Base-by-base conservation (phyloP, 306 rosid genomes). In the Castanopsis chinensis region DNA sequence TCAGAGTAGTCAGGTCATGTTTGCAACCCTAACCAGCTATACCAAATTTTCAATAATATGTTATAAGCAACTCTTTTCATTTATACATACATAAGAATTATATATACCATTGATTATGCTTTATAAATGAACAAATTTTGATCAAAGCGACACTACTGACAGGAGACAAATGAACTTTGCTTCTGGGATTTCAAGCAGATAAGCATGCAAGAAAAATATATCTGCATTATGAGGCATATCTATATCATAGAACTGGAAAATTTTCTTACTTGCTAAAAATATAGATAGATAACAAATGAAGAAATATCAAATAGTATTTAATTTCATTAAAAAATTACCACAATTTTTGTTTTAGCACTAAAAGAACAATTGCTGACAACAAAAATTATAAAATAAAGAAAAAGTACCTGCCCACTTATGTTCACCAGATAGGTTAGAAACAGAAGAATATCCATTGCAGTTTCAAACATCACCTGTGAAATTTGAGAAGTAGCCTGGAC, bases 401-500 rank as follows among this genome's bases (percentile, higher is more conserved):
- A 21, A 77, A 55, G 56, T 69, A 83, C 99, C 97, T 95, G 99
- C 57, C 92, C 96, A 58, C 96, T 76, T 78, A 84, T 85, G 83
- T 86, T 89, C 76, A 95, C 91, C 82, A 95, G 88, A 86, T 95
- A 95, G 83, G 91, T 86, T 61, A 95, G 86, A 81, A 95, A 92
- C 80, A 95, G 85, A 73, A 90, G 94, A 82, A 95, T 80, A 70
- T 95, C 98, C 80, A 92, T 59, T 71, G 99, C 90, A 78, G 92
- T 90, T 84, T 92, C 98, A 78, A 87, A 90, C 99, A 92, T 95
- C 83, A 86, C 88, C 84, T 95, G 85, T 9, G 97, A 89, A 80
- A 92, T 88, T 88, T 95, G 99, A 81, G 89, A 86, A 37, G 97
- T 90, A 73, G 96, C 91, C 75, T 92, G 98, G 69, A 91, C 97